A percentile compares a stretch with the other conserved stretches of the same genome.
These are phyloP conservation scores for Cordyceps sp. DNA, from an alignment of 2,329 filamentous ascomycete species.

Conservation along the genomic window DNA sequence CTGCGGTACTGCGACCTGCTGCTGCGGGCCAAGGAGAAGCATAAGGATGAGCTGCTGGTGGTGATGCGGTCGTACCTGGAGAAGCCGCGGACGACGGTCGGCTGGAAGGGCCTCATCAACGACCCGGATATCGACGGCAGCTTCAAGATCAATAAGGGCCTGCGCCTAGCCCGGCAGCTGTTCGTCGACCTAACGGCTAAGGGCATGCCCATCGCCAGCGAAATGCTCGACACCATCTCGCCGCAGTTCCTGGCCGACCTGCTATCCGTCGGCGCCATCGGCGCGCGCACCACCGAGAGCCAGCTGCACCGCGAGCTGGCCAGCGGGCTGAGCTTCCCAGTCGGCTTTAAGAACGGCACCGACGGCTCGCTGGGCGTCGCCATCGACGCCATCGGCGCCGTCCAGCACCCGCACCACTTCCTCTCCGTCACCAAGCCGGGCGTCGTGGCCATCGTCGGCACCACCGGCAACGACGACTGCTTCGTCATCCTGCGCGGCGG, in stretches of 20 bases:
- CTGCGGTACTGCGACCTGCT: constrained; percentile 85
- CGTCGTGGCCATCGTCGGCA: constrained; percentile 86
- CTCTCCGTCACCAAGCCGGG: constrained; percentile 94
- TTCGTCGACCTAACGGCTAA: constrained; percentile 82
- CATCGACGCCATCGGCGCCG: constrained; percentile 88
- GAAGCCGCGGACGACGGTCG: constrained; percentile 94
- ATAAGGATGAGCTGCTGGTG: constrained; percentile 77
- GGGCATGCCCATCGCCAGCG: constrained; percentile 91
- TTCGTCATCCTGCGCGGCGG: constrained; percentile 92
- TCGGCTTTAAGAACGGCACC: constrained; percentile 99
- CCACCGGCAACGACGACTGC: constrained; percentile 88
- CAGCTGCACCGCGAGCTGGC: constrained; percentile 92
- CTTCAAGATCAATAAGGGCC: constrained; percentile 97
- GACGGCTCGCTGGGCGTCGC: constrained; percentile 81
- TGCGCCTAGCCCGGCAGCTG: constrained; percentile 72
- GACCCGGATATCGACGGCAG: constrained; percentile 96
- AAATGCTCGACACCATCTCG: constrained; percentile 97
- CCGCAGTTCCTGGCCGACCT: constrained; percentile 92
- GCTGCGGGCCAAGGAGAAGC: constrained; percentile 67
- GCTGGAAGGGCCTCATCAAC: constrained; percentile 98
- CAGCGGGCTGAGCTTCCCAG: constrained; percentile 86
- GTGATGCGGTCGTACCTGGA: constrained; percentile 98
- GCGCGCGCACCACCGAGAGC: constrained; percentile 90
- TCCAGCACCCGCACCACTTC: constrained; percentile 88
- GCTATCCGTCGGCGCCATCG: constrained; percentile 80